Evolutionary conservation across 495 filamentous ascomycete species (phyloP).

Genomic region (Bacidia gigantensis): DNA sequence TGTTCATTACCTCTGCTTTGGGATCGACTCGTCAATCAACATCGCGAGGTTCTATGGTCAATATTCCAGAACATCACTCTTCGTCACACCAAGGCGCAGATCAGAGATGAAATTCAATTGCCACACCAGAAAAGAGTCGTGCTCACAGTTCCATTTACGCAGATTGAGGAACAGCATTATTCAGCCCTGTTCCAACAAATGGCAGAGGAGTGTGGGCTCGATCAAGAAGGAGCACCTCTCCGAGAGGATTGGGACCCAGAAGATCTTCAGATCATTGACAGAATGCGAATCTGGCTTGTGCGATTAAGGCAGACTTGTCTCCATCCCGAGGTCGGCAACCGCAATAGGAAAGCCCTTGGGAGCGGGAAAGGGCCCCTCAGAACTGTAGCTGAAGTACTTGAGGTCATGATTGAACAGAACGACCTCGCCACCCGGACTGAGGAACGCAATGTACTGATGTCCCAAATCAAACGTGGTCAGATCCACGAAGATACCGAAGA

Average conservation of each 20-base stretch:
- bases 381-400: conserved; percentile 73
- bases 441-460: conserved; percentile 43
- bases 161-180: conserved; percentile 83
- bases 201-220: conserved; percentile 51
- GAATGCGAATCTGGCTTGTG: conserved; percentile 56
- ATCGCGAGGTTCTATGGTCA: conserved; percentile 44
- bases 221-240: conserved; percentile 46
- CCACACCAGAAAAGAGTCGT: conserved; percentile 74
- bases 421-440: conserved; percentile 48
- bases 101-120: conserved; percentile 50
- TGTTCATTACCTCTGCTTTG: conserved; percentile 45
- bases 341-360: conserved; percentile 56
- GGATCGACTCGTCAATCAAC: conserved; percentile 44
- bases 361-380: conserved; percentile 48
- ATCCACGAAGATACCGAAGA: conserved; percentile 51
- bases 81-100: conserved; percentile 69
- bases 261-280: conserved; percentile 39
- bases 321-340: conserved; percentile 62
- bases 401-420: conserved; percentile 78
- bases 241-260: conserved; percentile 48
- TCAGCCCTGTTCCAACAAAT: conserved; percentile 56
- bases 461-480: conserved; percentile 55
- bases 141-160: conserved; percentile 76
- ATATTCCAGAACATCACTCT: conserved; percentile 60
- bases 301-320: conserved; percentile 71